Conservation (phyloP, 169 alveolate species). For the Cryptosporidium parvum region DNA sequence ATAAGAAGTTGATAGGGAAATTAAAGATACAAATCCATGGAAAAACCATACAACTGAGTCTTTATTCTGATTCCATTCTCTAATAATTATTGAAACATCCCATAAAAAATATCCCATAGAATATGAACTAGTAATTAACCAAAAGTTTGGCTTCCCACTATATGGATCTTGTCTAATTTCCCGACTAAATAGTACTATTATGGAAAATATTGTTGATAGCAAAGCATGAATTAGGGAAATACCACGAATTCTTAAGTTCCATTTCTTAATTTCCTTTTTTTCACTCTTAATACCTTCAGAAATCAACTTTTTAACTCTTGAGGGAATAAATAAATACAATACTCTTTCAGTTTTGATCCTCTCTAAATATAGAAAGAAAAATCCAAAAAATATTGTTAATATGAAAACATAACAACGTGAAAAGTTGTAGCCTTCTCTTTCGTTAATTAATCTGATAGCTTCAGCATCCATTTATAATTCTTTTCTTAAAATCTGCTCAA, state of each 20-base stretch:
- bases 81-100: conserved; percentile 50
- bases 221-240: conserved; percentile 57
- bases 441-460: conserved; percentile 29
- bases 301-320: conserved; percentile 40
- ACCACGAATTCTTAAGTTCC: conserved; percentile 60
- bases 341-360: conserved; percentile 28
- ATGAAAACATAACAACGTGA: conserved; percentile 19
- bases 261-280: conserved; percentile 18
- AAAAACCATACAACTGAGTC: conserved; percentile 72
- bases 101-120: conserved; percentile 73
- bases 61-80: conserved; percentile 62
- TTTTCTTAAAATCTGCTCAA: background rate
- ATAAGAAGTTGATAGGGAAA: conserved; percentile 33
- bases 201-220: conserved; percentile 30
- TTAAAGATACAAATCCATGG: conserved; percentile 64
- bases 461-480: conserved; percentile 31
- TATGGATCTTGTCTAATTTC: conserved; percentile 60
- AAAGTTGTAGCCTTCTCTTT: conserved; percentile 22
- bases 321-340: conserved; percentile 24
- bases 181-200: conserved; percentile 9
- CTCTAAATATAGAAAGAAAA: conserved; percentile 44
- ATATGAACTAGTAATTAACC: conserved; percentile 37
- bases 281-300: conserved; percentile 20
- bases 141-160: conserved; percentile 51
- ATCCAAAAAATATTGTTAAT: background rate